Conservation (phyloP, 106 monocot genomes). For the Triglochin maritima region DNA sequence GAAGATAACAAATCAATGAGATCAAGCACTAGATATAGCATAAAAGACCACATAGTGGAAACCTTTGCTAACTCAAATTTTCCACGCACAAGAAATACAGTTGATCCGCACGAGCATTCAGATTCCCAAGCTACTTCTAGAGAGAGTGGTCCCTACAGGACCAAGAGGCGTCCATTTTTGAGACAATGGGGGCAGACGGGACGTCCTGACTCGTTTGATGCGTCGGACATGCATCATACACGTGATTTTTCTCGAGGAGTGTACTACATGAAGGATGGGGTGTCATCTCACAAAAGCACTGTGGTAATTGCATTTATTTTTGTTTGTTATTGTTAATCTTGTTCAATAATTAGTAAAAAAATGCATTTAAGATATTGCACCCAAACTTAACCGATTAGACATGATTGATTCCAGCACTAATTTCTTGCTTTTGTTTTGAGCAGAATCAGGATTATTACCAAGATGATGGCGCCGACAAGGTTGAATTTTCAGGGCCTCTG, state of each 20-base stretch:
- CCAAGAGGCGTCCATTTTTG: slow-evolving; percentile 34
- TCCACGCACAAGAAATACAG: slow-evolving; percentile 13
- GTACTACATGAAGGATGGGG: slow-evolving; percentile 14
- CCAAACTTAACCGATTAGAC: no score
- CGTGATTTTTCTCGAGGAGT: slow-evolving; percentile 30
- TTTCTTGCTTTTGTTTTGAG: background rate
- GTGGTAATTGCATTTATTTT: slow-evolving; percentile 24
- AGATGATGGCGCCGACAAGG: slow-evolving; percentile 25
- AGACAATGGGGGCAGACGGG: slow-evolving; percentile 53
- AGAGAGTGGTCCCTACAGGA: slow-evolving; percentile 18
- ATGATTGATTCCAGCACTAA: background rate
- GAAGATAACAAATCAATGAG: slow-evolving; percentile 25
- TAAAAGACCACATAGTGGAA: slow-evolving; percentile 23
- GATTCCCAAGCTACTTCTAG: slow-evolving; percentile 4
- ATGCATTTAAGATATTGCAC: no score
- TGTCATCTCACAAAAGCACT: slow-evolving; percentile 20
- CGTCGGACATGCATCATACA: slow-evolving; percentile 32
- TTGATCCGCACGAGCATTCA: slow-evolving; percentile 15
- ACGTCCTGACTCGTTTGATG: slow-evolving; percentile 62
- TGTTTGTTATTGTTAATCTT: background rate
- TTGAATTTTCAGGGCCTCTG: slow-evolving; percentile 54
- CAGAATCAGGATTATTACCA: slow-evolving; percentile 18
- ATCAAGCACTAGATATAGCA: slow-evolving; percentile 29
- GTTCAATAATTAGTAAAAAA: no score
- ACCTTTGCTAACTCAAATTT: slow-evolving; percentile 6